These are phyloP conservation scores for Candida pseudoviswanathii DNA, from an alignment of 1,139 yeast species.

Conservation along the genomic window DNA sequence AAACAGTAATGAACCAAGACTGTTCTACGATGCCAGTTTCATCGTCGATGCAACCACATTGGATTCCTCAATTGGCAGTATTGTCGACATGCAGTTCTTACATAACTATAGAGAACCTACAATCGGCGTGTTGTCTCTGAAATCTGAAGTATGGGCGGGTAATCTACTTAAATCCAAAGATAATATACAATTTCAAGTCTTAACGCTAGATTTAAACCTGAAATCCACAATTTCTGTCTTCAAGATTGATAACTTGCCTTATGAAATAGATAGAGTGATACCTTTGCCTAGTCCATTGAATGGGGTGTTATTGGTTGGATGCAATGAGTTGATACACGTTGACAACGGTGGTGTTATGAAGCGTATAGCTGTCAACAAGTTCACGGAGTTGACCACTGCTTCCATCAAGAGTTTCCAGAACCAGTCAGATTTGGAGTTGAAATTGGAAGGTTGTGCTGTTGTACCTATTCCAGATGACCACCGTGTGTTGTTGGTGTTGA, in stretches of 20 bases:
- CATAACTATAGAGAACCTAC: constrained; percentile 81
- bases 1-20: constrained; percentile 6
- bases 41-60: constrained; percentile 59
- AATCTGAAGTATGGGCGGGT: constrained; percentile 77
- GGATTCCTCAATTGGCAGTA: constrained; percentile 57
- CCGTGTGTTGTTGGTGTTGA: constrained; percentile 54
- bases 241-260: constrained; percentile 68
- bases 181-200: constrained; percentile 58
- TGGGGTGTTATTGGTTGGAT: constrained; percentile 73
- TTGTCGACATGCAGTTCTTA: constrained; percentile 69
- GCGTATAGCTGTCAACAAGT: constrained; percentile 68
- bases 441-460: constrained; percentile 59
- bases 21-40: constrained; percentile 46
- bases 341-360: constrained; percentile 79
- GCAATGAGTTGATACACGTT: constrained; percentile 76
- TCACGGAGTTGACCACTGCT: constrained; percentile 51
- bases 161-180: constrained; percentile 62
- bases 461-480: constrained; percentile 50
- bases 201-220: constrained; percentile 67
- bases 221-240: constrained; percentile 68
- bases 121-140: constrained; percentile 67
- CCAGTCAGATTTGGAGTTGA: constrained; percentile 52
- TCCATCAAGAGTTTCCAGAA: constrained; percentile 53
- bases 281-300: constrained; percentile 70
- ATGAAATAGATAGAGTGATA: constrained; percentile 65